Evolutionary conservation across 805 yeast species (phyloP), one percentile per base, ranked within the genome.

Genomic region (Cyberlindnera americana): DNA sequence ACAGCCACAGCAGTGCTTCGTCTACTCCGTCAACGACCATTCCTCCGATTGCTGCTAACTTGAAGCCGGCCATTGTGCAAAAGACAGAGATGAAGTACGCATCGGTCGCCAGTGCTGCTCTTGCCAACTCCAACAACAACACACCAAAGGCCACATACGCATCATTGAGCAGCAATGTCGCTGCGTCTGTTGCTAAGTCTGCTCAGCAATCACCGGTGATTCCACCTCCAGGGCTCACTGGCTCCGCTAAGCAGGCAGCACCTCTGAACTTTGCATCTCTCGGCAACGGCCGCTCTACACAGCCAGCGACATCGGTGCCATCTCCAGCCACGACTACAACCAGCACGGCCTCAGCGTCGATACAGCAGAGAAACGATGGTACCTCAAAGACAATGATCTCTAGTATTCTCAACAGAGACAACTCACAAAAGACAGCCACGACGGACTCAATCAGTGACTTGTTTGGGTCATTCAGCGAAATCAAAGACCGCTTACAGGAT

Each of bases 51-150:
- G 52, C 49, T 19, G 16, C 51, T 1, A 57, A 52, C 30, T 42
- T 75, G 47, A 75, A 73, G 52, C 82, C 83, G 1, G 79, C 82
- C 2, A 62, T 75, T 3, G 64, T 74, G 6, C 82, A 81, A 11
- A 77, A 78, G 8, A 66, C 72, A 8, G 77, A 73, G 34, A 58
- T 77, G 38, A 77, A 77, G 52, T 77, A 80, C 67, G 67, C 81
- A 0, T 64, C 77, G 1, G 77, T 78, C 7, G 55, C 47, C 3
- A 46, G 53, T 29, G 57, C 53, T 17, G 54, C 45, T 19, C 34
- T 35, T 11, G 22, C 41, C 12, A 24, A 40, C 24, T 46, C 52
- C n/a, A 18, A 33, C 16, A 37, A 41, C 26, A 41, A 49, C 32
- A 47, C 54, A 6, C 52, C 60, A 17, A 48, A 54, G 37, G 4